Conservation (phyloP, 2,329 filamentous ascomycete species). For the Sphaceloma murrayae region DNA sequence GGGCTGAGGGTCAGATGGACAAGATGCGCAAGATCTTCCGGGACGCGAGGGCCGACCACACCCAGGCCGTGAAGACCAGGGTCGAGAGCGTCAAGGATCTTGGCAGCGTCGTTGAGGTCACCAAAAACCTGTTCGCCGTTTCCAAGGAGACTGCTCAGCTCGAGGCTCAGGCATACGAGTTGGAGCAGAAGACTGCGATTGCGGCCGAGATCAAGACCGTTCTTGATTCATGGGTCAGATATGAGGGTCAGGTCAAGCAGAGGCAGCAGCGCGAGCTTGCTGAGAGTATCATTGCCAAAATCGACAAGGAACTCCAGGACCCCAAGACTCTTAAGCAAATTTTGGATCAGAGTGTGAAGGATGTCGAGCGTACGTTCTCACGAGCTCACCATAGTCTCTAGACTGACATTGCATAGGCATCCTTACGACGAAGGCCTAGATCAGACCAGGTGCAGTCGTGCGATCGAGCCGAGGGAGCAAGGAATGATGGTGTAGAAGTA, state of each 20-base stretch:
- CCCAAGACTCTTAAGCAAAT: constrained; percentile 97
- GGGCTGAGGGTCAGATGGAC: constrained; percentile 78
- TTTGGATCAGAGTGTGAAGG: constrained; percentile 87
- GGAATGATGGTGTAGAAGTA: too few relatives aligned
- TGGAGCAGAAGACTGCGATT: constrained; percentile 91
- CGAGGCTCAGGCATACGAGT: constrained; percentile 91
- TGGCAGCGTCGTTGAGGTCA: constrained; percentile 86
- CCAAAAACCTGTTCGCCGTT: constrained; percentile 92
- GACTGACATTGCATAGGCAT: background rate
- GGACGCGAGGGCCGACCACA: constrained; percentile 87
- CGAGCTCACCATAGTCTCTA: background rate
- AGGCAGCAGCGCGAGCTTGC: constrained; percentile 96
- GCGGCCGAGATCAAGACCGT: constrained; percentile 89
- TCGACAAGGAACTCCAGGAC: constrained; percentile 97
- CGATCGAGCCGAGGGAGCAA: too few relatives aligned
- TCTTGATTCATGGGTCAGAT: constrained; percentile 96
- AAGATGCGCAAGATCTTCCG: constrained; percentile 96
- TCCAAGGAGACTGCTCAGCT: constrained; percentile 99
- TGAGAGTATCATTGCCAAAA: constrained; percentile 88
- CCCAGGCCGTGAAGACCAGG: constrained; percentile 84
- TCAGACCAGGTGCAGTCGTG: constrained; percentile 15
- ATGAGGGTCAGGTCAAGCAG: constrained; percentile 97
- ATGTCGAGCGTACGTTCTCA: constrained; percentile 75
- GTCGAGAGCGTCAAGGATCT: constrained; percentile 94
- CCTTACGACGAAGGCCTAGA: constrained; percentile 9